Evolutionary conservation across 495 filamentous ascomycete species (phyloP).

Genomic region (Neurospora sublineolata): DNA sequence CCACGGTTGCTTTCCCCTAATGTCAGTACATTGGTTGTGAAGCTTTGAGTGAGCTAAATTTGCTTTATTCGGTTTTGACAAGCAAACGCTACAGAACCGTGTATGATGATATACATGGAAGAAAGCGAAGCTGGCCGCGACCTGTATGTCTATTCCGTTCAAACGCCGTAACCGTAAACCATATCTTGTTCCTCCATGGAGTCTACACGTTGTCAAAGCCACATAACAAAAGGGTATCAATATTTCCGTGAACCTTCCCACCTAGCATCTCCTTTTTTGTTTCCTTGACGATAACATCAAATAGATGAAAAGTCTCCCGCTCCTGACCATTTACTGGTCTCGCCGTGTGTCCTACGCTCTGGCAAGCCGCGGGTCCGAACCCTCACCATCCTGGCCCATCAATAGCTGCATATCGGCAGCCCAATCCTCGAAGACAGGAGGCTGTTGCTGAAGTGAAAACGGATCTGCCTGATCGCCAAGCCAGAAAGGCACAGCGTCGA

Average conservation of each 20-base stretch:
- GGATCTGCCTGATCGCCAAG: neutral
- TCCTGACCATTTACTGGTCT: neutral
- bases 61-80: neutral
- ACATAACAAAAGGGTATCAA: neutral
- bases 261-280: neutral
- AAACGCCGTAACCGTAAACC: neutral
- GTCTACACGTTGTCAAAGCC: neutral
- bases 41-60: neutral
- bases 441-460: neutral
- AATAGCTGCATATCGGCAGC: neutral
- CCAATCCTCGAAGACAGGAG: neutral
- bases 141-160: neutral
- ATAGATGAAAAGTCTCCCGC: neutral
- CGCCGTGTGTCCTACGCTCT: neutral
- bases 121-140: neutral
- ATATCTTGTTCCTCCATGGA: neutral
- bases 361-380: neutral
- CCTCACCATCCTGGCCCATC: neutral
- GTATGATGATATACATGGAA: neutral
- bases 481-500: neutral
- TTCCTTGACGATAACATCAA: neutral
- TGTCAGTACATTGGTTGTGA: neutral
- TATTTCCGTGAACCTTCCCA: neutral
- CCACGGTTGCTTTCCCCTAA: neutral
- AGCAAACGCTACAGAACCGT: neutral